A percentile compares a stretch with the other conserved stretches of the same genome.
Conservation (phyloP, 1,139 yeast species). For the Zygoascus sp. region DNA sequence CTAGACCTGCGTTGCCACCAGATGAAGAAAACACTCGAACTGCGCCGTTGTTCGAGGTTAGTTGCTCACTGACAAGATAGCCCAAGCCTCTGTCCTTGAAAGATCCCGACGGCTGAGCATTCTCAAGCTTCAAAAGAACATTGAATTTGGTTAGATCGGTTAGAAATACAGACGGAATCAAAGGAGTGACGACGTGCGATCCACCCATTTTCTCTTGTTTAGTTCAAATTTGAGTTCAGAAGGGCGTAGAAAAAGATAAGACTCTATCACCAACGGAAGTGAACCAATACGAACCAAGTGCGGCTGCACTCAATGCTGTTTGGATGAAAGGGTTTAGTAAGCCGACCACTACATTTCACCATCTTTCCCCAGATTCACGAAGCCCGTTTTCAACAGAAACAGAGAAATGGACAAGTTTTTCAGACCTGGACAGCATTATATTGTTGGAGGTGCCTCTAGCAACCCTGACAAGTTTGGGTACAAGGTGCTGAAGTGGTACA, state of each 20-base stretch:
- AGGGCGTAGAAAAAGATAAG: no score
- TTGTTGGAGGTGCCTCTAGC: slow-evolving; percentile 71
- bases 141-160: slow-evolving; percentile 40
- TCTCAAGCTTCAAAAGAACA: slow-evolving; percentile 56
- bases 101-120: slow-evolving; percentile 67
- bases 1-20: slow-evolving; percentile 78
- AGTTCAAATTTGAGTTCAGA: no score
- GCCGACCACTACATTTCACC: background rate
- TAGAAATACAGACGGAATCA: slow-evolving; percentile 28
- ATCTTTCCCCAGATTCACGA: background rate
- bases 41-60: slow-evolving; percentile 22
- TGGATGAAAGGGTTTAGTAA: no score
- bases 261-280: no score
- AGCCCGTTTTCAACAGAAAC: no score
- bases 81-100: slow-evolving; percentile 70
- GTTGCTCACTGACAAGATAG: slow-evolving; percentile 24
- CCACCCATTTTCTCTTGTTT: background rate
- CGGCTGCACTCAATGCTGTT: no score
- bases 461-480: slow-evolving; percentile 65
- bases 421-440: slow-evolving; percentile 48
- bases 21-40: slow-evolving; percentile 60
- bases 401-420: slow-evolving; percentile 43
- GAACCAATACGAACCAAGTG: no score
- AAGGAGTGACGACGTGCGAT: slow-evolving; percentile 27
- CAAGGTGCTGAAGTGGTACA: slow-evolving; percentile 68